Base-by-base conservation (phyloP, 2,329 filamentous ascomycete species). In the Hymenoscyphus fraxineus region DNA sequence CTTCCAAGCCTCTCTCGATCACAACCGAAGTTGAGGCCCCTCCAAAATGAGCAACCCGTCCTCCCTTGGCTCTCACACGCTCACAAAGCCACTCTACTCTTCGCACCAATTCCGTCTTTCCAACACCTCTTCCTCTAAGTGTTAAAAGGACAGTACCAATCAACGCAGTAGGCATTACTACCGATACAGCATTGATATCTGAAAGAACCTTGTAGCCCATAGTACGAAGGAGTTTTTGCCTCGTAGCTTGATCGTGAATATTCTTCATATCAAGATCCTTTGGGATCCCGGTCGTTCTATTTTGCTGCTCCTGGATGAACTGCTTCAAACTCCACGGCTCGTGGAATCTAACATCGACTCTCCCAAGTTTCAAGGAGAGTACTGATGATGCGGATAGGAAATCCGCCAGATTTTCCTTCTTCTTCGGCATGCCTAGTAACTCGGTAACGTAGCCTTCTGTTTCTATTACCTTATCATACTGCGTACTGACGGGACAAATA, bases 381-480 rank as follows among this genome's bases (percentile, higher is more conserved):
- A 99, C 89, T 0, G 92, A 97, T 0, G 93, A 96, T 3, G 35
- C 92, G 87, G 1, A 89, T 90, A 99, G 79, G 71, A 99, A 96
- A 72, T 96, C 92, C 40, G 88, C 85, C 44, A 99, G 80, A 67
- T 97, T 97, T 75, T 99, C 95, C 75, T 97, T 96, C 73, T 92
- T 92, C 78, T 99, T 99, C 0, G 95, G 95, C 67, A 96, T 89
- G 2, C 95, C 95, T 0, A 99, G 83, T 1, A 99, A 84, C 76
- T 99, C 95, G 40, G 88, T 95, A 56, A 98, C 94, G 73, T 99
- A 99, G 5, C 93, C 95, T 77, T 97, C 93, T 0, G 96, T 97
- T 77, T 99, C 95, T 65, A 99, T 96, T 63, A 99, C 95, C 75
- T 98, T 99, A 81, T 99, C 95, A 75, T 99, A 99, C 75, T 99